phyloP scores from a whole-genome alignment of 768 basidiomycete genomes.

The Hysterangium stoloniferum region DNA sequence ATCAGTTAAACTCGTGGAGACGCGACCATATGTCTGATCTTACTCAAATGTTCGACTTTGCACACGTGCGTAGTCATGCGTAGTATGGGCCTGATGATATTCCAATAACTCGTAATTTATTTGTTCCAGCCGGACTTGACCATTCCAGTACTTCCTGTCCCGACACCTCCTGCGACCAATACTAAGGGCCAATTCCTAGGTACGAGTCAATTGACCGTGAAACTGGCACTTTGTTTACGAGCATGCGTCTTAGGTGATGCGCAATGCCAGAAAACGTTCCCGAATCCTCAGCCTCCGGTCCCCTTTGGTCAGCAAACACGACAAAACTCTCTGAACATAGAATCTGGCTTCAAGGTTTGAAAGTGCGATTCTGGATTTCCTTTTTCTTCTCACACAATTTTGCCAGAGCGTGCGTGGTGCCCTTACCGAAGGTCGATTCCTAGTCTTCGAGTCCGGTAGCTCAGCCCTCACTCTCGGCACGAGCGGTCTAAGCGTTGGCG shows the following conservation, averaged over 20 bases:
- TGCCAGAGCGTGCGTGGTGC: background rate
- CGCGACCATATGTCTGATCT: conserved; percentile 15
- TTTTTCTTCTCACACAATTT: background rate
- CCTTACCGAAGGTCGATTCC: background rate
- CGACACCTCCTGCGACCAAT: background rate
- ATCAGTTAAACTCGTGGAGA: conserved; percentile 8
- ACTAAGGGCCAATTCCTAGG: conserved; percentile 5
- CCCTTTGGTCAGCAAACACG: conserved; percentile 10
- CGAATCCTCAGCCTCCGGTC: background rate
- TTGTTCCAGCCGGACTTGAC: background rate
- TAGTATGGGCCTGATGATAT: background rate
- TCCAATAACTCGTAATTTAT: background rate
- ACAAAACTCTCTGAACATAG: conserved; percentile 3
- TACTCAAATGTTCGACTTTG: conserved; percentile 13
- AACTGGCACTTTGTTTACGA: background rate
- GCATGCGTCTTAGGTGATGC: background rate
- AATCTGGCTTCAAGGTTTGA: conserved; percentile 10
- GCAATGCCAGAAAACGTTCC: background rate
- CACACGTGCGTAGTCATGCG: background rate
- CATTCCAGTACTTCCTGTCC: background rate
- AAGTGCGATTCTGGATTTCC: background rate
- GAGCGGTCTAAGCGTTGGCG: background rate
- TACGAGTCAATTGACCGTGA: background rate
- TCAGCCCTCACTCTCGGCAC: background rate
- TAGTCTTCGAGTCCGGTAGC: background rate